These are phyloP conservation scores for Dothideomycetidae sp. DNA, from an alignment of 2,329 filamentous ascomycete species.

Conservation along the genomic window DNA sequence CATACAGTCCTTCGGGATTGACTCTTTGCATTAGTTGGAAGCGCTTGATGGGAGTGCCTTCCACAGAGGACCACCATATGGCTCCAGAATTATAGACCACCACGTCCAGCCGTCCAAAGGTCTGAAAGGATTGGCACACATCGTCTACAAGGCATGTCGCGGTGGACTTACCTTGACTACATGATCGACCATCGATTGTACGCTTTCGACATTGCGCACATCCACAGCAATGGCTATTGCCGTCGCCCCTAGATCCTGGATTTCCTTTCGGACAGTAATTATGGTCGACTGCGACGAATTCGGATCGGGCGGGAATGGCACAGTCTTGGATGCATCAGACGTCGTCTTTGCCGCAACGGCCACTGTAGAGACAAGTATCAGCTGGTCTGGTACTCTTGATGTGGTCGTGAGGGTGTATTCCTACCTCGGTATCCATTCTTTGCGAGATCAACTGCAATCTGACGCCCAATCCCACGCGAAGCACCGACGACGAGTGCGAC, in stretches of 20 bases:
- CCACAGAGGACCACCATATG: slow-evolving; percentile 69
- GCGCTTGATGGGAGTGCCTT: slow-evolving; percentile 45
- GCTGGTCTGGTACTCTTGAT: background rate
- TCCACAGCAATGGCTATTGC: slow-evolving; percentile 57
- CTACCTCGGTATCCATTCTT: slow-evolving; percentile 55
- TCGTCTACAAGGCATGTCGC: background rate
- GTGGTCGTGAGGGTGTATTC: slow-evolving; percentile 4
- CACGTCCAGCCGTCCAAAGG: slow-evolving; percentile 53
- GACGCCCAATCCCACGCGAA: slow-evolving; percentile 66
- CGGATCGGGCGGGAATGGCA: slow-evolving; percentile 58
- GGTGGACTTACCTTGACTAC: slow-evolving; percentile 33
- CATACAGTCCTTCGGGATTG: slow-evolving; percentile 65
- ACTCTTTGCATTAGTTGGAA: slow-evolving; percentile 55
- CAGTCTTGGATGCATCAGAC: slow-evolving; percentile 43
- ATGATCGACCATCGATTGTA: slow-evolving; percentile 44
- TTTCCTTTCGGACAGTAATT: slow-evolving; percentile 65
- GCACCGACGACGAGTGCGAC: slow-evolving; percentile 27
- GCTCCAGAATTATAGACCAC: slow-evolving; percentile 74
- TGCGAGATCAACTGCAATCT: slow-evolving; percentile 65
- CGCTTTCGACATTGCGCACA: slow-evolving; percentile 47
- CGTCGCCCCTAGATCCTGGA: slow-evolving; percentile 46
- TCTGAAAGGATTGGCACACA: slow-evolving; percentile 19
- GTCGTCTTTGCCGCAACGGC: slow-evolving; percentile 65
- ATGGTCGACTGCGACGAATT: slow-evolving; percentile 65
- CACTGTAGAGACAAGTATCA: slow-evolving; percentile 36